These are phyloP conservation scores for Daedaleopsis sinensis DNA, from an alignment of 768 basidiomycete genomes.

Conservation along the genomic window DNA sequence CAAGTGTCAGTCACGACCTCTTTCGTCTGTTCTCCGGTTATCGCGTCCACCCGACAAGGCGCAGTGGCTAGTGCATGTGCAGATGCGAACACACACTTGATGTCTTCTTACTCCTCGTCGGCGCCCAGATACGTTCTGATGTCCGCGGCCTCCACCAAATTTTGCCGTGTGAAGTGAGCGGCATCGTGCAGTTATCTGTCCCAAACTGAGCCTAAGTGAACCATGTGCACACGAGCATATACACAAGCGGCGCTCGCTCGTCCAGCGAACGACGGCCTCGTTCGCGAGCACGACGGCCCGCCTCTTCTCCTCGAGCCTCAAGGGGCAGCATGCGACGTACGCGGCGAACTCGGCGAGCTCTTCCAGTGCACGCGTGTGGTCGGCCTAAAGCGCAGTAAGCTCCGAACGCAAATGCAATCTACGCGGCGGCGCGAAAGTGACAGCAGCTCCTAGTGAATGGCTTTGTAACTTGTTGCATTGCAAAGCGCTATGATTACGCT, in stretches of 20 bases:
- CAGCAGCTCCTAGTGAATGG: too few relatives aligned
- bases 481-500: too few relatives aligned
- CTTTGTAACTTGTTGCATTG: too few relatives aligned
- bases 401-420: background rate
- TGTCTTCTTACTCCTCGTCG: slow-evolving; percentile 77
- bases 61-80: background rate
- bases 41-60: too few relatives aligned
- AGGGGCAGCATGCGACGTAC: slow-evolving; percentile 86
- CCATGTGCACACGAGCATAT: too few relatives aligned
- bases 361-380: slow-evolving; percentile 55
- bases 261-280: slow-evolving; percentile 87
- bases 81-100: slow-evolving; percentile 33
- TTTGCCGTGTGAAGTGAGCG: slow-evolving; percentile 72
- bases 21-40: too few relatives aligned
- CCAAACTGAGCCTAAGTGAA: background rate
- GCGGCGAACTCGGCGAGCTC: slow-evolving; percentile 66
- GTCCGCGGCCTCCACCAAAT: slow-evolving; percentile 58
- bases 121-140: slow-evolving; percentile 68
- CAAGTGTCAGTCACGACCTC: too few relatives aligned
- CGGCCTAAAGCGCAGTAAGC: slow-evolving; percentile 44
- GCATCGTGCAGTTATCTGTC: slow-evolving; percentile 70
- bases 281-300: slow-evolving; percentile 75
- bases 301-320: slow-evolving; percentile 75
- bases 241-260: slow-evolving; percentile 62
- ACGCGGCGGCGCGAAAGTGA: slow-evolving; percentile 2